Conservation (phyloP, 1,284 basidiomycete genomes). For the Trichosporon ovoides region DNA sequence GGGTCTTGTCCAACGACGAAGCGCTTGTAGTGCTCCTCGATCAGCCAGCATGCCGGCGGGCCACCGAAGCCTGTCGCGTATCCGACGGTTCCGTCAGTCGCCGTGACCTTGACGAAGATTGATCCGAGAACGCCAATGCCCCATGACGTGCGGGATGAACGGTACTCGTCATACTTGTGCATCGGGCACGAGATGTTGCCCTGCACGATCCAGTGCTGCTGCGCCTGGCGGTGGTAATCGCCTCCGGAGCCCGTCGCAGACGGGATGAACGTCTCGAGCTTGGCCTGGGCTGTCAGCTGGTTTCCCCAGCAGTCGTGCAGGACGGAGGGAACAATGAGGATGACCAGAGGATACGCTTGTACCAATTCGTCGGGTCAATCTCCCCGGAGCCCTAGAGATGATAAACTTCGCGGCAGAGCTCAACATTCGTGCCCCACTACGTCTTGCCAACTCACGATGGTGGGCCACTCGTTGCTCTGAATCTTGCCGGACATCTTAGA, state of each 20-base stretch:
- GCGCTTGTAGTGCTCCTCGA: conserved; percentile 55
- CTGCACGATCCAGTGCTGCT: conserved; percentile 47
- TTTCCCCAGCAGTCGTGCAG: too few species aligned
- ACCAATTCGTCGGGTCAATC: too few species aligned
- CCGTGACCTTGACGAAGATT: conserved; percentile 53
- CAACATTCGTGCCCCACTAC: too few species aligned
- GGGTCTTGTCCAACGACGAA: conserved; percentile 56
- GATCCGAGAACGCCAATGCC: conserved; percentile 51
- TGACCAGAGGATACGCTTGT: too few species aligned
- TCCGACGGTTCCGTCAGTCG: conserved; percentile 53
- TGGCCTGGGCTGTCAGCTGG: conserved; percentile 26
- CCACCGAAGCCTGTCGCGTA: conserved; percentile 56
- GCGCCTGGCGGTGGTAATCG: conserved; percentile 53
- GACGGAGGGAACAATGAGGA: too few species aligned
- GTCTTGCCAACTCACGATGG: conserved; percentile 25
- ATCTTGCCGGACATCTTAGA: conserved; percentile 13
- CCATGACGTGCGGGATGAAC: conserved; percentile 52
- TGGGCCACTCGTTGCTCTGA: conserved; percentile 17
- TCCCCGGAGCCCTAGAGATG: too few species aligned
- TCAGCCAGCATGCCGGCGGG: conserved; percentile 56
- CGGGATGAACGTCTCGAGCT: conserved; percentile 51
- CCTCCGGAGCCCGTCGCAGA: conserved; percentile 51
- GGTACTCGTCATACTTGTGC: conserved; percentile 53
- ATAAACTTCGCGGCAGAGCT: too few species aligned
- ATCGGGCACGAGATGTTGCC: conserved; percentile 50